Conservation (phyloP, 495 filamentous ascomycete genomes). For the Penicillium salamii region DNA sequence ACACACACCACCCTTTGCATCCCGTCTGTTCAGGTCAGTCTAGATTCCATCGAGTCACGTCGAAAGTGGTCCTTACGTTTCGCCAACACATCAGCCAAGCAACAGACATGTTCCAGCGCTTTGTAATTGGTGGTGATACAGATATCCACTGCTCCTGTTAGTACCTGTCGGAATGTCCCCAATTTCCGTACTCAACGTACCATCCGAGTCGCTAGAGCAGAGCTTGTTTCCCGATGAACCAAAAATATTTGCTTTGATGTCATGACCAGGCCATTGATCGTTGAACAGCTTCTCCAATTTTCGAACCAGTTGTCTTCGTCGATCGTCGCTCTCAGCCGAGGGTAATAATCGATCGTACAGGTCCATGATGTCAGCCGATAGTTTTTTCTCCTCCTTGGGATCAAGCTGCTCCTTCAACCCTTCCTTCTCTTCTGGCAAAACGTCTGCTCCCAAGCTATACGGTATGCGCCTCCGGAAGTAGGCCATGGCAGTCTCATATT, state of each 20-base stretch:
- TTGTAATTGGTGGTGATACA: conserved; percentile 91
- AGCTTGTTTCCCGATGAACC: conserved; percentile 95
- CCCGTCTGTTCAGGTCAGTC: conserved; percentile 59
- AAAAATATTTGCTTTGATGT: conserved; percentile 91
- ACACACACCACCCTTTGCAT: conserved; percentile 96
- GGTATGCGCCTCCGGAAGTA: conserved; percentile 79
- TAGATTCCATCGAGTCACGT: background rate
- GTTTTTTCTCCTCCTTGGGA: conserved; percentile 70
- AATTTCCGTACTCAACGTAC: conserved; percentile 47
- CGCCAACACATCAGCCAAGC: conserved; percentile 78
- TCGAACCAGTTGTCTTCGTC: conserved; percentile 69
- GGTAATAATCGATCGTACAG: conserved; percentile 85
- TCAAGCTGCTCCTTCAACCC: conserved; percentile 64
- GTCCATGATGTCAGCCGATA: conserved; percentile 77
- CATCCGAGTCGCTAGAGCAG: conserved; percentile 95
- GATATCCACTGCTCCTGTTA: conserved; percentile 73
- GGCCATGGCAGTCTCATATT: conserved; percentile 75
- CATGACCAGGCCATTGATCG: conserved; percentile 82
- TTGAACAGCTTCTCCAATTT: conserved; percentile 88
- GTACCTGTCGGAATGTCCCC: background rate
- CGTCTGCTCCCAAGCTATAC: conserved; percentile 81
- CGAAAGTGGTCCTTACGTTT: conserved; percentile 60
- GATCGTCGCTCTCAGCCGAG: conserved; percentile 70
- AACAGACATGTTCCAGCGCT: conserved; percentile 80
- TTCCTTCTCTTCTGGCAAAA: conserved; percentile 64